These are phyloP conservation scores for Ceratorhiza oryzae-sativae DNA, from an alignment of 1,284 basidiomycete genomes.

Conservation along the genomic window DNA sequence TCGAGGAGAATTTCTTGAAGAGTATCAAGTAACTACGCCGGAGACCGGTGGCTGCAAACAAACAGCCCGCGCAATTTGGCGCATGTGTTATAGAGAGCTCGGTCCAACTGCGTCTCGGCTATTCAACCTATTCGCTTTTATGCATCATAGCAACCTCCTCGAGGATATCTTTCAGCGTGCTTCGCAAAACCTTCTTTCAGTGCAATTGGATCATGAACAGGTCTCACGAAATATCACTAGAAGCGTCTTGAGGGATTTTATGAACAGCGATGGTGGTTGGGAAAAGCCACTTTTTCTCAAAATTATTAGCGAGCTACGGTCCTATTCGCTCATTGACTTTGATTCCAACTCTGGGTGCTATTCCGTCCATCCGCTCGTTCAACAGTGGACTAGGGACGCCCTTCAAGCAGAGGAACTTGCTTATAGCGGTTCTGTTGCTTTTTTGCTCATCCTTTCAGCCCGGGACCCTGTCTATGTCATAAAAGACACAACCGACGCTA, in stretches of 20 bases:
- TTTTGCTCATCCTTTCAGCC: neutral
- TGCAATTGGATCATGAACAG: neutral
- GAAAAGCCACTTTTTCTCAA: neutral
- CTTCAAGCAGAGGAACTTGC: neutral
- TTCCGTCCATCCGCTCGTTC: constrained; percentile 3
- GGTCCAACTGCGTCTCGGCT: neutral
- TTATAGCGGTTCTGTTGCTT: neutral
- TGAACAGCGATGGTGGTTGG: neutral
- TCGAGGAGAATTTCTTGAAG: neutral
- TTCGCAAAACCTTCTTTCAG: neutral
- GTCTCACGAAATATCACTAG: no score
- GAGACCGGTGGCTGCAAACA: neutral
- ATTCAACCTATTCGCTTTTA: constrained; percentile 2
- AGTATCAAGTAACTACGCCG: neutral
- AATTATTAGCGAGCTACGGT: neutral
- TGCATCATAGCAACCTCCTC: constrained; percentile 20
- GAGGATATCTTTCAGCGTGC: constrained; percentile 6
- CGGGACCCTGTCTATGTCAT: neutral
- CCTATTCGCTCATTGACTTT: constrained; percentile 6
- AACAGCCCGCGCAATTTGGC: constrained; percentile 1
- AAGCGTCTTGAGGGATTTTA: neutral
- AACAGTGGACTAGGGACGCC: neutral
- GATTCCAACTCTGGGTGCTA: neutral
- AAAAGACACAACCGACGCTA: neutral
- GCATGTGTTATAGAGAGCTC: neutral